Percentiles rank a stretch among this genome's conserved stretches.
Conservation (phyloP, 768 basidiomycete genomes). For the Tylopilus plumbeoviolaceoides region DNA sequence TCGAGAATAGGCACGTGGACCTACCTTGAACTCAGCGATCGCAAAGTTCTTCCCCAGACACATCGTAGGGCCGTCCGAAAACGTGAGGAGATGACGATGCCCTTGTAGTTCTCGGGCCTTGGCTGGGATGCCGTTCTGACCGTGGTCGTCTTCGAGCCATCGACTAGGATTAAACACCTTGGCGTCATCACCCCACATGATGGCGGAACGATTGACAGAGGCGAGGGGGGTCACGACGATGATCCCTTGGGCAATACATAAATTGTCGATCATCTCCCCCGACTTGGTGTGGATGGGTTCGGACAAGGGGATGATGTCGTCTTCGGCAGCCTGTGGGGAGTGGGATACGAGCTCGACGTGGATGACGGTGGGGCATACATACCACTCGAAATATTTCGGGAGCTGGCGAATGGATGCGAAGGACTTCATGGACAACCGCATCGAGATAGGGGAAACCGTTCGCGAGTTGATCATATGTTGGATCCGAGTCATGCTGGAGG, state of each 20-base stretch:
- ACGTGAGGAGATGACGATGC: conserved; percentile 47
- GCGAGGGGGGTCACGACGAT: conserved; percentile 39
- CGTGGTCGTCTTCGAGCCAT: too few species aligned
- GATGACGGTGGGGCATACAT: too few species aligned
- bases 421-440: too few species aligned
- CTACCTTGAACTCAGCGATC: too few species aligned
- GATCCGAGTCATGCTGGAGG: conserved; percentile 40
- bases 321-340: too few species aligned
- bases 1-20: too few species aligned
- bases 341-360: too few species aligned
- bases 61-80: conserved; percentile 44
- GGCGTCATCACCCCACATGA: too few species aligned
- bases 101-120: conserved; percentile 41
- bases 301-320: conserved; percentile 53
- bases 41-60: too few species aligned
- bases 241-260: conserved; percentile 47
- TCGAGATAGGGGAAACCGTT: conserved; percentile 51
- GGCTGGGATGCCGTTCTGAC: too few species aligned
- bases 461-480: conserved; percentile 51
- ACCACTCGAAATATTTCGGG: too few species aligned
- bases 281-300: conserved; percentile 39
- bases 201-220: conserved; percentile 40
- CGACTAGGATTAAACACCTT: too few species aligned
- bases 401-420: conserved; percentile 43
- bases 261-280: conserved; percentile 34